phyloP scores from a whole-genome alignment of 495 filamentous ascomycete species.

The Patellaria atrata region DNA sequence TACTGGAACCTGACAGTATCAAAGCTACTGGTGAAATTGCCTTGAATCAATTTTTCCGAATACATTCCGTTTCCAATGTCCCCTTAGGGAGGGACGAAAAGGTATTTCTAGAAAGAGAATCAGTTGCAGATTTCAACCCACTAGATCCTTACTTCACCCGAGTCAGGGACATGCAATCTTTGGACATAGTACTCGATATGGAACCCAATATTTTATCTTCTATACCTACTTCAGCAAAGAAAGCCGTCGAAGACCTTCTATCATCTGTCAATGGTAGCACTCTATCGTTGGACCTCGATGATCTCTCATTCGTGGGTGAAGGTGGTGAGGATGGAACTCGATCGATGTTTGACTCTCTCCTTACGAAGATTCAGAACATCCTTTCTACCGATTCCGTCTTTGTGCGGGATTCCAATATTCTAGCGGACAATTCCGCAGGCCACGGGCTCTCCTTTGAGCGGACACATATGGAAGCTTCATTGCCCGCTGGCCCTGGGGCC shows the following conservation, averaged over 20 bases:
- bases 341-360: slow-evolving; percentile 24
- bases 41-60: slow-evolving; percentile 17
- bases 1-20: slow-evolving; percentile 39
- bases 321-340: too few species aligned
- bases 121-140: slow-evolving; percentile 54
- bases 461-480: too few species aligned
- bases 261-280: not conserved
- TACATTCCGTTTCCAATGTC: slow-evolving; percentile 58
- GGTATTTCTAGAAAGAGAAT: slow-evolving; percentile 63
- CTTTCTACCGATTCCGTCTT: too few species aligned
- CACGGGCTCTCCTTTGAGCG: slow-evolving; percentile 4
- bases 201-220: slow-evolving; percentile 6
- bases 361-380: slow-evolving; percentile 16
- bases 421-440: not conserved
- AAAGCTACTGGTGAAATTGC: not conserved
- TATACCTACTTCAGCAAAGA: not conserved
- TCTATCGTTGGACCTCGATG: too few species aligned
- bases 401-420: too few species aligned
- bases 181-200: slow-evolving; percentile 58
- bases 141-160: slow-evolving; percentile 74
- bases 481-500: slow-evolving; percentile 61
- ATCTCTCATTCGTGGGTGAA: too few species aligned
- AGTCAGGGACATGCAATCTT: slow-evolving; percentile 51
- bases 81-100: slow-evolving; percentile 80
- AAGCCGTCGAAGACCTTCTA: too few species aligned